Conservation (phyloP, 1,284 basidiomycete species). For the Sanghuangporus baumii region DNA sequence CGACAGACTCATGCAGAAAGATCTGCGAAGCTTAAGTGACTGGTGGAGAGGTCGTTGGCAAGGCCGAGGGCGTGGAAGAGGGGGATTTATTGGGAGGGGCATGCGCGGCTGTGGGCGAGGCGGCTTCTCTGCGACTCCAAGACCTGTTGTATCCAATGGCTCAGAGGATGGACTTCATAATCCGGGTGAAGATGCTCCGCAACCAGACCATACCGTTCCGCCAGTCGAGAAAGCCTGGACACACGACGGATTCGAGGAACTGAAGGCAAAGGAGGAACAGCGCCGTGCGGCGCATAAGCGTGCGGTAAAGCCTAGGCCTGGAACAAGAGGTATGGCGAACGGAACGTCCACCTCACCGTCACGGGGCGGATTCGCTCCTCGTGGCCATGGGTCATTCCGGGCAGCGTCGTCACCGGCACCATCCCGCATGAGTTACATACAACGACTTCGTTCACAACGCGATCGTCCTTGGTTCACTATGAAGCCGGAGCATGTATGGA, state of each 20-base stretch:
- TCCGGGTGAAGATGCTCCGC: conserved; percentile 14
- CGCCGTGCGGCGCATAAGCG: conserved; percentile 35
- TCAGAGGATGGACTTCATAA: conserved; percentile 21
- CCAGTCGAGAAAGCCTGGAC: conserved; percentile 68
- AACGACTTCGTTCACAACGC: conserved; percentile 23
- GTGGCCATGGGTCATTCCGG: conserved; percentile 35
- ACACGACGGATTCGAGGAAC: conserved; percentile 81
- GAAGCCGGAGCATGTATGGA: conserved; percentile 76
- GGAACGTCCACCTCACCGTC: conserved; percentile 25
- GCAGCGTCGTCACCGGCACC: conserved; percentile 36
- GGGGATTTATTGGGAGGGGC: conserved; percentile 35
- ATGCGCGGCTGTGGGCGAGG: conserved; percentile 50
- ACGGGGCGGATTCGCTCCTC: conserved; percentile 26
- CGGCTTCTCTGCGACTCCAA: conserved; percentile 29
- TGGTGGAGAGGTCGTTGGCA: conserved; percentile 82
- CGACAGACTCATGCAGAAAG: conserved; percentile 74
- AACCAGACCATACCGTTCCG: conserved; percentile 33
- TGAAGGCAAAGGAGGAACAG: conserved; percentile 65
- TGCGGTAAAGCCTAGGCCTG: conserved; percentile 23
- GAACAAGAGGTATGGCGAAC: conserved; percentile 22
- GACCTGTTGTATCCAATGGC: conserved; percentile 10
- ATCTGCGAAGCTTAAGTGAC: conserved; percentile 65
- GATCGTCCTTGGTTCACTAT: conserved; percentile 60
- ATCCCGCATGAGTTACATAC: conserved; percentile 26
- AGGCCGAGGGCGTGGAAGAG: conserved; percentile 57